These are phyloP conservation scores for Tetrapyrgos nigripes DNA, from an alignment of 1,284 basidiomycete species.

Conservation along the genomic window DNA sequence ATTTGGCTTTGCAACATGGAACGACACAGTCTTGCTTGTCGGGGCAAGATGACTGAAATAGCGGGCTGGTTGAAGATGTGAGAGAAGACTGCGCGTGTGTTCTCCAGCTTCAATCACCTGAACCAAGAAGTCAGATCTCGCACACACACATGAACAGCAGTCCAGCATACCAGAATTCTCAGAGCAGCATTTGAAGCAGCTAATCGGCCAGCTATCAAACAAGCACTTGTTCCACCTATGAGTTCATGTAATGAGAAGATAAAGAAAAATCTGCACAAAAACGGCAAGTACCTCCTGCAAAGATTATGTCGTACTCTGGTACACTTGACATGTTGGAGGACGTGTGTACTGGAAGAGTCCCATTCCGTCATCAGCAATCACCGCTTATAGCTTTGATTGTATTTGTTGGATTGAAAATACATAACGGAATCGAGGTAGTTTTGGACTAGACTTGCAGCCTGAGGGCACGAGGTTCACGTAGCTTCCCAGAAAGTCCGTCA, in stretches of 20 bases:
- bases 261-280: neutral
- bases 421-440: too few relatives aligned
- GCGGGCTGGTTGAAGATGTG: constrained; percentile 45
- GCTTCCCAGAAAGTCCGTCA: too few relatives aligned
- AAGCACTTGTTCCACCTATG: constrained; percentile 53
- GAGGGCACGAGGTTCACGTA: too few relatives aligned
- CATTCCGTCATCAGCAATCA: too few relatives aligned
- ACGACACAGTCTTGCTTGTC: constrained; percentile 38
- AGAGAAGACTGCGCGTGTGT: constrained; percentile 34
- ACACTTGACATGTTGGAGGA: neutral
- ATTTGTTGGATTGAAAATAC: too few relatives aligned
- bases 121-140: neutral
- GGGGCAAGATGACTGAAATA: constrained; percentile 39
- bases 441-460: too few relatives aligned
- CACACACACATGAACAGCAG: neutral
- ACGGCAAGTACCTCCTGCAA: constrained; percentile 9
- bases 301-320: constrained; percentile 1
- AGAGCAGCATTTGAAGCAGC: constrained; percentile 50
- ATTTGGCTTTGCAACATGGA: constrained; percentile 35
- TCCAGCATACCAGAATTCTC: constrained; percentile 43
- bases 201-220: constrained; percentile 54
- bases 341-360: too few relatives aligned
- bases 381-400: too few relatives aligned
- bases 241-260: neutral
- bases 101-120: constrained; percentile 43